phyloP scores from a whole-genome alignment of 2,329 filamentous ascomycete genomes.

The Dothideomycetes sp. region DNA sequence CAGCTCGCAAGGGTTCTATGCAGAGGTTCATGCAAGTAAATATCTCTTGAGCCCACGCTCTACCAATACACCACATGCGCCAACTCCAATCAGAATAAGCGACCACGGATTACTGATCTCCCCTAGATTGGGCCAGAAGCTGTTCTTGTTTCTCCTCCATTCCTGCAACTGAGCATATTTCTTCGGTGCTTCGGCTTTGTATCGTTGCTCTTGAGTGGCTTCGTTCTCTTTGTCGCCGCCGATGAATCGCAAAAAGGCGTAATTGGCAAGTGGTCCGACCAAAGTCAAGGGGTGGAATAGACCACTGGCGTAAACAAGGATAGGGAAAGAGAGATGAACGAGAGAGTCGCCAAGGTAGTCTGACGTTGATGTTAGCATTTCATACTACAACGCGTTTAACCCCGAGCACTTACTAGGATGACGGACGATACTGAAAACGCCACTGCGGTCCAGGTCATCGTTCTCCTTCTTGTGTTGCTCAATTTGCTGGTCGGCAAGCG shows the following conservation, averaged over 20 bases:
- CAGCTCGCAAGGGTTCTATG: slow-evolving; percentile 8
- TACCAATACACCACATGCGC: slow-evolving; percentile 39
- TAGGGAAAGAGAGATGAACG: slow-evolving; percentile 50
- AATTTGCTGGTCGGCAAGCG: slow-evolving; percentile 49
- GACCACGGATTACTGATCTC: slow-evolving; percentile 49
- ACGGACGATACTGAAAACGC: slow-evolving; percentile 53
- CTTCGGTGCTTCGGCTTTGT: slow-evolving; percentile 39
- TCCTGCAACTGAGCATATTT: slow-evolving; percentile 46
- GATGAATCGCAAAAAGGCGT: slow-evolving; percentile 48
- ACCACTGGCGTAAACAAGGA: slow-evolving; percentile 47
- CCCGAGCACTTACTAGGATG: slow-evolving; percentile 57
- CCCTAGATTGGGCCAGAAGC: slow-evolving; percentile 47
- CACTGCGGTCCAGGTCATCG: slow-evolving; percentile 41
- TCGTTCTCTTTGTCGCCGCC: slow-evolving; percentile 50
- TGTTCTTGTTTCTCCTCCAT: slow-evolving; percentile 48
- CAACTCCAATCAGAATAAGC: slow-evolving; percentile 44
- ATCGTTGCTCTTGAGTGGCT: slow-evolving; percentile 43
- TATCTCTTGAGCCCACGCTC: slow-evolving; percentile 33
- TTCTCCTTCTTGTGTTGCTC: slow-evolving; percentile 40
- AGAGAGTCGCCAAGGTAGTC: slow-evolving; percentile 54
- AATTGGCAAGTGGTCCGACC: slow-evolving; percentile 49
- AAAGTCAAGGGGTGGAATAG: slow-evolving; percentile 47
- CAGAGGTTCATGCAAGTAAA: slow-evolving; percentile 1
- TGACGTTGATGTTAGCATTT: slow-evolving; percentile 21
- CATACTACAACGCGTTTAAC: slow-evolving; percentile 21